Percentiles rank a stretch among this genome's conserved stretches.
Conservation (phyloP, 129 eudicot genomes). For the carrot (Daucus carota) region DNA sequence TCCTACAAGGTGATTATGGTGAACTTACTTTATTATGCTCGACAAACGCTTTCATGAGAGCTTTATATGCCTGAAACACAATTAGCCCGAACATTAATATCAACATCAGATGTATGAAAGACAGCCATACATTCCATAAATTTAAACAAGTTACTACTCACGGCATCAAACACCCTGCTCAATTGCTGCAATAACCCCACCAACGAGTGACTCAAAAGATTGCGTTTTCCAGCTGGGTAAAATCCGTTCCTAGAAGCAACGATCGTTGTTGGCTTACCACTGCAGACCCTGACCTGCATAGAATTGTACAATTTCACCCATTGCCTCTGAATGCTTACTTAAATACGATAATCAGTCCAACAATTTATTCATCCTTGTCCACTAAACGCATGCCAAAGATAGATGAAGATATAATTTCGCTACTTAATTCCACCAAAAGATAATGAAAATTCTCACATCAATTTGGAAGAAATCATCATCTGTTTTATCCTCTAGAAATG, state of each 20-base stretch:
- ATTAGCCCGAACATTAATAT: background rate
- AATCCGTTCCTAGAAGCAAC: conserved; percentile 81
- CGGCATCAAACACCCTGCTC: conserved; percentile 75
- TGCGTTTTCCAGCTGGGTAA: conserved; percentile 74
- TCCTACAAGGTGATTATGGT: background rate
- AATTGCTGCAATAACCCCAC: conserved; percentile 75
- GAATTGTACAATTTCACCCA: conserved; percentile 6
- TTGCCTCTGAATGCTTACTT: background rate
- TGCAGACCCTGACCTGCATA: conserved; percentile 75
- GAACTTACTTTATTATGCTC: conserved; percentile 76
- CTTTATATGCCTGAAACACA: conserved; percentile 74
- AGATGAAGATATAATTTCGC: background rate
- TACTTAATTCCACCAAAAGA: background rate
- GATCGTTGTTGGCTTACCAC: conserved; percentile 87
- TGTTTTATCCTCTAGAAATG: conserved; percentile 81
- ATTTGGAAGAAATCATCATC: conserved; percentile 89
- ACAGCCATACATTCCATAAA: conserved; percentile 3
- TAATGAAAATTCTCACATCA: conserved; percentile 51
- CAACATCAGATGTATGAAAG: conserved; percentile 8
- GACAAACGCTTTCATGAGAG: conserved; percentile 90
- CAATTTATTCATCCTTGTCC: too few relatives aligned
- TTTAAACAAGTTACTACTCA: conserved; percentile 38
- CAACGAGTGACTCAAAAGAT: conserved; percentile 60
- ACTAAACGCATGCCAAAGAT: background rate
- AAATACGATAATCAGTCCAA: too few relatives aligned